A percentile compares a stretch with the other conserved stretches of the same genome.
Evolutionary conservation across 305 asterid species (phyloP).

Genomic region (Fraxinus velutina): DNA sequence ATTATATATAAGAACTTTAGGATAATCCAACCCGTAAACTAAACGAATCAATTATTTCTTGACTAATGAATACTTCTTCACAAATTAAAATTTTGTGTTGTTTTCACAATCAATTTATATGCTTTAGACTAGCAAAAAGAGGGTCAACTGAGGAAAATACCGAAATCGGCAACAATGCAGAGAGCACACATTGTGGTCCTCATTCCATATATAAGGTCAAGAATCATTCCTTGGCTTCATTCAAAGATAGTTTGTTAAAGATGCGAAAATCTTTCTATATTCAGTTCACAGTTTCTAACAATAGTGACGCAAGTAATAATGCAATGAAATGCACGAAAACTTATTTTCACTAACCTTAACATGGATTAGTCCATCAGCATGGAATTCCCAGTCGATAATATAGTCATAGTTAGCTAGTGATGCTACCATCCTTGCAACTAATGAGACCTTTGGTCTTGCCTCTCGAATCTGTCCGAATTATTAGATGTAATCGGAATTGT

Average conservation of each 20-base stretch:
- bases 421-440: slow-evolving; percentile 59
- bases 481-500: background rate
- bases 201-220: background rate
- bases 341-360: slow-evolving; percentile 40
- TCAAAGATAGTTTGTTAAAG: background rate
- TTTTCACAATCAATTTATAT: background rate
- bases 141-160: background rate
- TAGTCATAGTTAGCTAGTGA: slow-evolving; percentile 72
- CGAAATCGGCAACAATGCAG: background rate
- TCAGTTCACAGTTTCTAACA: background rate
- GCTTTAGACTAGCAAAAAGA: background rate
- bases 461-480: slow-evolving; percentile 40
- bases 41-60: background rate
- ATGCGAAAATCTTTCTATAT: background rate
- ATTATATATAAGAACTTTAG: background rate
- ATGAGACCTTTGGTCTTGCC: slow-evolving; percentile 62
- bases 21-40: background rate
- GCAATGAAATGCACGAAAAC: background rate
- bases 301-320: background rate
- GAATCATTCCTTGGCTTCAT: background rate
- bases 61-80: background rate
- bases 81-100: background rate
- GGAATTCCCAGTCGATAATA: slow-evolving; percentile 71
- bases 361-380: slow-evolving; percentile 65
- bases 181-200: background rate